phyloP scores from a whole-genome alignment of 2,329 filamentous ascomycete species.

The Hymenoscyphus repandus region DNA sequence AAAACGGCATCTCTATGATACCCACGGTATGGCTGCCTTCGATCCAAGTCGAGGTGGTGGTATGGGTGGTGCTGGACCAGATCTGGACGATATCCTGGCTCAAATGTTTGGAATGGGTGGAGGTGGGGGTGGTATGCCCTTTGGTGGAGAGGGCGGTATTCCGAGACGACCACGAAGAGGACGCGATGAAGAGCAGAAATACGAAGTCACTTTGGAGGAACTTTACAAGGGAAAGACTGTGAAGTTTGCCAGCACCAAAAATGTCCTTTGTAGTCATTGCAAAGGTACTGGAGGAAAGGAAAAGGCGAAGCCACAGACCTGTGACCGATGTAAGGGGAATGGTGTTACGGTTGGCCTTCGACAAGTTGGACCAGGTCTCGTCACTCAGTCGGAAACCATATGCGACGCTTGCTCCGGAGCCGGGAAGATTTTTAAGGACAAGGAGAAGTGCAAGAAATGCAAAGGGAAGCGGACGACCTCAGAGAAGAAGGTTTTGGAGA shows the following conservation, averaged over 20 bases:
- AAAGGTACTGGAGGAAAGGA: conserved; percentile 89
- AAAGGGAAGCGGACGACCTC: conserved; percentile 84
- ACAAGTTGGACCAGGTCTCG: conserved; percentile 80
- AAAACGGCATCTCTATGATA: conserved; percentile 86
- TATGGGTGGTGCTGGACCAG: conserved; percentile 55
- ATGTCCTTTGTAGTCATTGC: conserved; percentile 81
- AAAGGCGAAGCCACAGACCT: conserved; percentile 78
- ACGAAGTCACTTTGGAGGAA: conserved; percentile 87
- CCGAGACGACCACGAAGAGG: conserved; percentile 64
- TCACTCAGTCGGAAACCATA: conserved; percentile 71
- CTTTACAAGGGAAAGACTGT: conserved; percentile 98
- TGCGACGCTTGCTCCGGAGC: conserved; percentile 81
- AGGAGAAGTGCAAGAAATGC: conserved; percentile 98
- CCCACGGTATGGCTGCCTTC: conserved; percentile 93
- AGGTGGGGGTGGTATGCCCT: conserved; percentile 42
- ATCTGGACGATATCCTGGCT: conserved; percentile 86
- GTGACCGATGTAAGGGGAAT: conserved; percentile 76
- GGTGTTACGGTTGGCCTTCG: conserved; percentile 73
- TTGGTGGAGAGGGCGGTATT: conserved; percentile 34
- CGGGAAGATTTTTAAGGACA: conserved; percentile 87
- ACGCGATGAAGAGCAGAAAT: conserved; percentile 81
- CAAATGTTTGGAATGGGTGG: conserved; percentile 86
- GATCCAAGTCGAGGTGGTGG: conserved; percentile 66
- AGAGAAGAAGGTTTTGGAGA: conserved; percentile 89
- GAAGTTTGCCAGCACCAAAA: conserved; percentile 93